Evolutionary conservation across 225 moss, liverwort and hornwort species (phyloP).

Genomic region (Neckera pumila): DNA sequence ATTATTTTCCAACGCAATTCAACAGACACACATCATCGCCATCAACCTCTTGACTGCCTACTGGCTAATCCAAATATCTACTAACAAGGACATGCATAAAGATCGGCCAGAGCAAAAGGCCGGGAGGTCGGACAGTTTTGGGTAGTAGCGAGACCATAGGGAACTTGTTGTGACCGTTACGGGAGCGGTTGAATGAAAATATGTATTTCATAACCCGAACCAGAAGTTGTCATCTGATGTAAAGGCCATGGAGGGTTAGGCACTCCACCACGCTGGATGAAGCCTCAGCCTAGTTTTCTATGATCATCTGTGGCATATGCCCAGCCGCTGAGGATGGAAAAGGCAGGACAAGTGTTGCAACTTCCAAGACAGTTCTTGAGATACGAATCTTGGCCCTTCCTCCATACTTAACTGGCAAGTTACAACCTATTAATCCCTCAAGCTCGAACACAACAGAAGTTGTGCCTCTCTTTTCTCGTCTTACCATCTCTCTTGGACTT

Average conservation of each 20-base stretch:
- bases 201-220: not conserved
- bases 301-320: conserved; percentile 5
- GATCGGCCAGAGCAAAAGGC: not conserved
- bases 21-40: not conserved
- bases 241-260: not conserved
- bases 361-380: conserved; percentile 4
- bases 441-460: not conserved
- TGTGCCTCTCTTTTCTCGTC: not conserved
- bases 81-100: not conserved
- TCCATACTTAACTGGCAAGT: not conserved
- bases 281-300: conserved; percentile 3
- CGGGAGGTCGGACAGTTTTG: not conserved
- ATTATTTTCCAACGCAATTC: not conserved
- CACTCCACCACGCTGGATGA: conserved; percentile 16
- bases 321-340: conserved; percentile 4
- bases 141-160: not conserved
- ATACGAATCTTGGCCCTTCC: not conserved
- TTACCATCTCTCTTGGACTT: not conserved
- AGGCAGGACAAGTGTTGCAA: conserved; percentile 6
- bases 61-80: not conserved
- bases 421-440: not conserved
- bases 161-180: conserved; percentile 14
- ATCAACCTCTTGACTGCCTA: not conserved
- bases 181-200: conserved; percentile 18
- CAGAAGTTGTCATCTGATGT: not conserved